Percentiles rank a stretch among this genome's conserved stretches.
These are phyloP conservation scores for Echinosophora koreensis DNA, from an alignment of 306 rosid species.

Conservation along the genomic window DNA sequence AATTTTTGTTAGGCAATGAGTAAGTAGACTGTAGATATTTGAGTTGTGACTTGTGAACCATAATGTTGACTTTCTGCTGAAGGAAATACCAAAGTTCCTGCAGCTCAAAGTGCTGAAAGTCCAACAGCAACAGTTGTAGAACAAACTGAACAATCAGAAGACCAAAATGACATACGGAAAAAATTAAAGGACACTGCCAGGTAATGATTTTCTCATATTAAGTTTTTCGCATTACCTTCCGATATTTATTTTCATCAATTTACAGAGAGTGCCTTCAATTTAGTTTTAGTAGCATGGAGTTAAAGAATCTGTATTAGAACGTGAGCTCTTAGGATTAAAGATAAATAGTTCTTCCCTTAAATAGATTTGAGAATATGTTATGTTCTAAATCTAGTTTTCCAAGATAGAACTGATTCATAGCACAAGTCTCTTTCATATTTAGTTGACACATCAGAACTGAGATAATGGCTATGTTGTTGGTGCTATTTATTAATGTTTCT, in stretches of 20 bases:
- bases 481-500: conserved; percentile 28
- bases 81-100: conserved; percentile 61
- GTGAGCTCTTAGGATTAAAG: neutral
- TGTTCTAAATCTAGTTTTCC: conserved; percentile 30
- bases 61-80: conserved; percentile 56
- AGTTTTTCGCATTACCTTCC: neutral
- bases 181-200: conserved; percentile 77
- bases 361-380: neutral
- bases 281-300: conserved; percentile 4
- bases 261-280: conserved; percentile 13
- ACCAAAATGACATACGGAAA: conserved; percentile 69
- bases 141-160: conserved; percentile 62
- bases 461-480: conserved; percentile 5
- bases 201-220: conserved; percentile 57
- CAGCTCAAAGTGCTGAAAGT: conserved; percentile 56
- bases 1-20: conserved; percentile 12
- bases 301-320: neutral
- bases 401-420: conserved; percentile 4
- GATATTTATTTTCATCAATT: conserved; percentile 1
- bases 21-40: conserved; percentile 31
- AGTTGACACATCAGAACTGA: conserved; percentile 7
- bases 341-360: conserved; percentile 6
- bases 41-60: conserved; percentile 45
- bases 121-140: conserved; percentile 58
- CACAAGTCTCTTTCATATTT: conserved; percentile 8